Evolutionary conservation across 73 alveolate species (phyloP).

Genomic region (Paramecium biaurelia): DNA sequence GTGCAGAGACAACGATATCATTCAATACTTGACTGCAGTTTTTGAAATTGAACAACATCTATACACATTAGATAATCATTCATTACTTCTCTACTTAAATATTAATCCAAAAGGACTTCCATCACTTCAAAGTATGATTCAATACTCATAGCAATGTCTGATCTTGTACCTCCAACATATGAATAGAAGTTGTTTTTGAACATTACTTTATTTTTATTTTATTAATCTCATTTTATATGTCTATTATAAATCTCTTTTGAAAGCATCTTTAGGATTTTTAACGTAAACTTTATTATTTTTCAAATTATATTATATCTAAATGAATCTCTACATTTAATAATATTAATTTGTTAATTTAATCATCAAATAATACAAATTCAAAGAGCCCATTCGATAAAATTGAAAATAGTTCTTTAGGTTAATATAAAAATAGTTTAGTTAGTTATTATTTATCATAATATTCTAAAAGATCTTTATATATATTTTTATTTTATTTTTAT

Average conservation of each 20-base stretch:
- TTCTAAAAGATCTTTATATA: background rate
- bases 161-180: conserved; percentile 28
- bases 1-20: background rate
- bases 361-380: background rate
- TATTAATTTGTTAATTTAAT: no score
- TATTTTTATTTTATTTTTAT: background rate
- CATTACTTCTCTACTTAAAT: conserved; percentile 49
- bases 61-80: background rate
- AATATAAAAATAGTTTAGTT: background rate
- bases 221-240: background rate
- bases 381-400: background rate
- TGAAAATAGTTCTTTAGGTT: background rate
- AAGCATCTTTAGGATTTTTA: background rate
- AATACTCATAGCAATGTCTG: background rate
- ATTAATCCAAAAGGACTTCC: conserved; percentile 46
- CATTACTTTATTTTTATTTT: conserved; percentile 16
- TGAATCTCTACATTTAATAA: background rate
- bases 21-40: background rate
- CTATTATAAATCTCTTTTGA: background rate
- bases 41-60: conserved; percentile 49
- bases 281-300: background rate
- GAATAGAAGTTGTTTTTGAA: conserved; percentile 39
- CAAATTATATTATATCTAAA: background rate
- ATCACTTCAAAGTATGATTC: conserved; percentile 24
- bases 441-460: background rate